Percentiles rank a stretch among this genome's conserved stretches.
These are phyloP conservation scores for Cadophora sp. DNA, from an alignment of 2,329 filamentous ascomycete species.

Conservation along the genomic window DNA sequence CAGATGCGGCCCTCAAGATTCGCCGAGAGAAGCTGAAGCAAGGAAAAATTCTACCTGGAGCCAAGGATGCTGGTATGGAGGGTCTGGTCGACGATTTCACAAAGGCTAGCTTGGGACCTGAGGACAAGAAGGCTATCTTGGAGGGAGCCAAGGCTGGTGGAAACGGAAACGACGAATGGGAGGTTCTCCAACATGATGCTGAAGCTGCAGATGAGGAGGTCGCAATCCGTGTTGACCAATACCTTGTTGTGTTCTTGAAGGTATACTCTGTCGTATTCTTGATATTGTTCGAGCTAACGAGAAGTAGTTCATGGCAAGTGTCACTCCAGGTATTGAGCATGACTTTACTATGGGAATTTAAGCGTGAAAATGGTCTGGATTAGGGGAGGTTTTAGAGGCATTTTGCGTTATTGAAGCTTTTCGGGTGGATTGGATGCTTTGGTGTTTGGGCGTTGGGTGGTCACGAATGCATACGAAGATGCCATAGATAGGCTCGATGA, in stretches of 20 bases:
- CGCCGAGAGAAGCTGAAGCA: slow-evolving; percentile 81
- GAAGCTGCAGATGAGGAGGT: slow-evolving; percentile 73
- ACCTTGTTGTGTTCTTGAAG: slow-evolving; percentile 86
- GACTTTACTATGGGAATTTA: slow-evolving; percentile 97
- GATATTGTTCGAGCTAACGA: slow-evolving; percentile 23
- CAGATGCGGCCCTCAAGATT: slow-evolving; percentile 90
- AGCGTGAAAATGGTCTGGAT: background rate
- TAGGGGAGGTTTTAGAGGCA: background rate
- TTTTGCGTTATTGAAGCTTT: slow-evolving; percentile 2
- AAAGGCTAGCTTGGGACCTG: slow-evolving; percentile 64
- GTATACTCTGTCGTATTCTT: slow-evolving; percentile 47
- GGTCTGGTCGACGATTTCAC: slow-evolving; percentile 84
- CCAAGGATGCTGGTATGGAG: slow-evolving; percentile 71
- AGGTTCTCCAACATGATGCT: slow-evolving; percentile 66
- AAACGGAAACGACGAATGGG: slow-evolving; percentile 66
- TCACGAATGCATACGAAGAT: slow-evolving; percentile 1
- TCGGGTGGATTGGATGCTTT: slow-evolving; percentile 5
- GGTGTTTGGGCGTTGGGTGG: slow-evolving; percentile 16
- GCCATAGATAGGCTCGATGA: slow-evolving; percentile 12
- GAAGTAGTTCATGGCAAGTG: slow-evolving; percentile 80
- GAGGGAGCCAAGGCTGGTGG: slow-evolving; percentile 56
- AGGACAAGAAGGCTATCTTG: slow-evolving; percentile 45
- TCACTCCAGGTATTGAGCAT: slow-evolving; percentile 96
- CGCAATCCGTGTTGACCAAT: slow-evolving; percentile 87
- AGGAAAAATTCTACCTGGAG: slow-evolving; percentile 54